Conservation (phyloP, 495 filamentous ascomycete genomes). For the Cercophora sp. region DNA sequence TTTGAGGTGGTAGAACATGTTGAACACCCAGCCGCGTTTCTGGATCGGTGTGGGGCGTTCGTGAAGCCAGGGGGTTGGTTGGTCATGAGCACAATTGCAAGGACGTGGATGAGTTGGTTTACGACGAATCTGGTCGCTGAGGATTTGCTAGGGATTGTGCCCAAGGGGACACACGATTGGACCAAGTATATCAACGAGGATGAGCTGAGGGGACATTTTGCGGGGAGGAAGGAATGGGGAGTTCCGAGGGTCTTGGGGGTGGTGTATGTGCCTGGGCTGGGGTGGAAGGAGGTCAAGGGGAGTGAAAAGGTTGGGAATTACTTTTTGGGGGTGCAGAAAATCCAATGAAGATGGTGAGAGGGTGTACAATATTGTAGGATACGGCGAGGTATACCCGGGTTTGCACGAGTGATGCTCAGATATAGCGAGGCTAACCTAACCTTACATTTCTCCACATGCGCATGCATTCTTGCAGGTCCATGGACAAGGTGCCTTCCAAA, state of each 20-base stretch:
- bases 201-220: conserved; percentile 65
- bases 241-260: conserved; percentile 69
- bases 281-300: conserved; percentile 80
- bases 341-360: background rate
- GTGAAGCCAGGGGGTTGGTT: conserved; percentile 92
- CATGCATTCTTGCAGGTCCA: conserved; percentile 60
- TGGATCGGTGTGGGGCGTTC: conserved; percentile 62
- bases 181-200: conserved; percentile 84
- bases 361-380: conserved; percentile 1
- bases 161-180: conserved; percentile 93
- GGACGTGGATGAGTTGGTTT: conserved; percentile 80
- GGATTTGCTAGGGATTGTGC: conserved; percentile 82
- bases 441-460: conserved; percentile 55
- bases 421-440: no score
- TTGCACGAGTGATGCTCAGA: no score
- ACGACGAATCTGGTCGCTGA: conserved; percentile 92
- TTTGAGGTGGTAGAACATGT: conserved; percentile 98
- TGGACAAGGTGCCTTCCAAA: conserved; percentile 49
- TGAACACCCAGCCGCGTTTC: conserved; percentile 63
- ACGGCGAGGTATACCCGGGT: background rate
- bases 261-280: conserved; percentile 82
- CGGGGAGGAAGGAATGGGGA: conserved; percentile 45
- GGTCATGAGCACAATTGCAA: conserved; percentile 81
- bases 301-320: conserved; percentile 93
- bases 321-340: conserved; percentile 80